Base-by-base conservation (phyloP, 192 early-diverging fungal species). In the Spinellus fusiger region DNA sequence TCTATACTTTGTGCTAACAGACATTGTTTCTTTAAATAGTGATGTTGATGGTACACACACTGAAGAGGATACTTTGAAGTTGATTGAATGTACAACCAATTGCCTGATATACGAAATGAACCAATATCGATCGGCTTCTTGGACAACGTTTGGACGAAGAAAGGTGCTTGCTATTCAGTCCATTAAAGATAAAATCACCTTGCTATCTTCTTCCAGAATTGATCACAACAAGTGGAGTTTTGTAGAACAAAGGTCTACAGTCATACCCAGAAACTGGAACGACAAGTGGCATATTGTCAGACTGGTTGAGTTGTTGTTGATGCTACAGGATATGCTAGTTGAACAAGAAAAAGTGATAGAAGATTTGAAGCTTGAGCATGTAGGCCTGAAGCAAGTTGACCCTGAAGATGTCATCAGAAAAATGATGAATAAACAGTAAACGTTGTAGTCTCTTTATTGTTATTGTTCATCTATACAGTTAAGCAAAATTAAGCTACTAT, bases 41-140 rank as follows among this genome's bases (percentile, higher is more conserved):
- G 35, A 56, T 16, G 13, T 13, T 15, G 37, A 56, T 40, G 23
- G 35, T 20, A 33, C 25, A 20, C 59, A 61, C 31, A 61, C 47
- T 26, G 40, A 35, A 20, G 46, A 59, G n/a, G 57, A 59, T 23
- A 49, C 47, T 20, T 48, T 59, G 13, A 59, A 59, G 31, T 25
- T 59, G 16, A 47, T 59, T 23, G 57, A 49, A 25, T 15, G 32
- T 23, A 59, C 57, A 27, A 59, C 35, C 27, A 12, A 26, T 15
- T 59, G 57, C 46, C 40, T 59, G 15, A 29, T 40, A 25, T 18
- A 33, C 29, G 46, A 59, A 33, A 59, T 59, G 57, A 28, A 26
- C 7, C n/a, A 8, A 49, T 59, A 59, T 48, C 26, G 5, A 20
- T 49, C 40, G 16, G 46, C 57, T 18, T 59, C 57, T 33, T 59